Evolutionary conservation across 176 grass and related monocot genomes (phyloP), one percentile per base, ranked within the genome.

Genomic region (Rhynchospora tenuis): DNA sequence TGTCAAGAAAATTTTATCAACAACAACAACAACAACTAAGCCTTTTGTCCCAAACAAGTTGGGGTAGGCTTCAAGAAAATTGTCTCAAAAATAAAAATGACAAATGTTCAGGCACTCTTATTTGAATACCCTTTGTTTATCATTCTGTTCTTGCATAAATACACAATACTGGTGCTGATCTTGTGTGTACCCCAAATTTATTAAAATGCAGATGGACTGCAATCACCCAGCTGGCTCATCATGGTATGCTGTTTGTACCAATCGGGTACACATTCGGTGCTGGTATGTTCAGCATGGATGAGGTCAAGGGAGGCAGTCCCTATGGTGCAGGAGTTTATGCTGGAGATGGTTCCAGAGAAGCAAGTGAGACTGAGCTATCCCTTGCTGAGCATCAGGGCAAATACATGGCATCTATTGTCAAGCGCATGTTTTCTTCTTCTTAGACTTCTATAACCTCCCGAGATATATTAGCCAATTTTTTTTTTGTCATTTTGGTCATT

Each of bases 311-410:
- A 74, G 93, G 93, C 47, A 90, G 88, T 84, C 93, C 93, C 43
- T 95, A 95, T 9, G 93, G 93, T 14, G 88, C 93, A 0, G 93
- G 93, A 13, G 90, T 95, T 81, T 92, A 92, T n/a, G 93, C 93
- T 45, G 93, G 93, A 4, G 93, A 95, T 22, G 93, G 93, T 59
- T 86, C 86, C 52, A 89, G 90, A 85, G 90, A 92, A 74, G 84
- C 93, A 44, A 92, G 81, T 11, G 93, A 95, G 59, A 87, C 31
- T 1, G 93, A 95, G 73, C 90, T 95, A 3, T 89, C 88, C 24
- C 86, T 95, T 5, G 93, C 90, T 0, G 90, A 95, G 90, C 93
- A 95, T 89, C 93, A 95, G 82, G 93, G 93, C 84, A 92, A 95
- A 73, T 90, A 95, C 88, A 95, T 95, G 93, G 86, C 90, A 48